phyloP scores from a whole-genome alignment of 1,284 basidiomycete species.

The Coniophora puteana region DNA sequence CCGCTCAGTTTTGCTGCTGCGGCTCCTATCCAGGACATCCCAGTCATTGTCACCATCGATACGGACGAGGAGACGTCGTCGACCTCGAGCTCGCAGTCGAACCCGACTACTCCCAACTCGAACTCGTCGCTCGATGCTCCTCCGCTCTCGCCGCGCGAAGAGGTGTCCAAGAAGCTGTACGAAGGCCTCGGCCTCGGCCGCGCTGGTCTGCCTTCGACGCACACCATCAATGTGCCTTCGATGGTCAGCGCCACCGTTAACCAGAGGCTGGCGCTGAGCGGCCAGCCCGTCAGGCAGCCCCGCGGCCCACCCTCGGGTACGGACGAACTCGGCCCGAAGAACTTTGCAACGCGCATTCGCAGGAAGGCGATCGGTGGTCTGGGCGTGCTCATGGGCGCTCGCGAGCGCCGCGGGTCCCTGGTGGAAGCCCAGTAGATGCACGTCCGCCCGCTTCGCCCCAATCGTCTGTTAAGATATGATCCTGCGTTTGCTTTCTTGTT shows the following conservation, averaged over 20 bases:
- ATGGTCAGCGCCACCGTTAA: constrained; percentile 11
- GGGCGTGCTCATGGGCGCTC: constrained; percentile 68
- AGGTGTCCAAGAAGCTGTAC: constrained; percentile 76
- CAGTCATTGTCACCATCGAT: constrained; percentile 56
- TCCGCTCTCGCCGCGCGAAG: constrained; percentile 72
- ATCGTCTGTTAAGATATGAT: constrained; percentile 7
- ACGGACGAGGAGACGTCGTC: constrained; percentile 48
- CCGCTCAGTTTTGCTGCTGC: constrained; percentile 62
- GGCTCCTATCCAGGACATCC: constrained; percentile 44
- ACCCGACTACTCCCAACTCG: constrained; percentile 73
- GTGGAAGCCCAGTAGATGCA: constrained; percentile 45
- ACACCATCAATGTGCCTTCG: constrained; percentile 20
- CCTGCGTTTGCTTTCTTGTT: constrained; percentile 10
- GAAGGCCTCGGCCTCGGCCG: constrained; percentile 79
- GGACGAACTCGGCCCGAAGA: constrained; percentile 84
- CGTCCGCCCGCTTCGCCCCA: constrained; percentile 4
- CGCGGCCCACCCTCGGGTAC: constrained; percentile 81
- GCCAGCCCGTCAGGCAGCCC: constrained; percentile 77
- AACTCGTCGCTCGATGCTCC: constrained; percentile 53
- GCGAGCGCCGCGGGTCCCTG: constrained; percentile 63
- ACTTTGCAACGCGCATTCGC: constrained; percentile 81
- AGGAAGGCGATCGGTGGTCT: constrained; percentile 77
- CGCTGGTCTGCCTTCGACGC: constrained; percentile 38
- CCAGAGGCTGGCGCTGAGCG: constrained; percentile 36
- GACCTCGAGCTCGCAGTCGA: constrained; percentile 50